Evolutionary conservation across 2,329 filamentous ascomycete genomes (phyloP).

Genomic region (Neobulgaria alba): DNA sequence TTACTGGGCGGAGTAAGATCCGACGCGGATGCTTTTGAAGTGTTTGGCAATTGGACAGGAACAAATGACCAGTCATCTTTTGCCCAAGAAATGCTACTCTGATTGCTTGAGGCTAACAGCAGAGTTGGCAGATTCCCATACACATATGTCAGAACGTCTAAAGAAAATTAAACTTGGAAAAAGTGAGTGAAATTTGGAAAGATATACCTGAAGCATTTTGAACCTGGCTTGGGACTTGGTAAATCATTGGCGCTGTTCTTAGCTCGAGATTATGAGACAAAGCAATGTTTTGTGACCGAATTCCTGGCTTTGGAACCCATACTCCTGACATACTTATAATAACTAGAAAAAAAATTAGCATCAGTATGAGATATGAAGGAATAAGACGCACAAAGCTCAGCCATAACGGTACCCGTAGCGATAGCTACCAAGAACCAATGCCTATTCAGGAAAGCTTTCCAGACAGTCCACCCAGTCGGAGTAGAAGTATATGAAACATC

Average conservation of each 20-base stretch:
- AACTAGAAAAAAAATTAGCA: constrained; percentile 3
- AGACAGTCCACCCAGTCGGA: constrained; percentile 7
- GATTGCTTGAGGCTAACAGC: constrained; percentile 10
- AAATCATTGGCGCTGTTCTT: constrained; percentile 9
- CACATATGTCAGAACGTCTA: constrained; percentile 6
- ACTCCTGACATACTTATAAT: constrained; percentile 15
- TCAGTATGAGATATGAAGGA: neutral
- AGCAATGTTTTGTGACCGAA: neutral
- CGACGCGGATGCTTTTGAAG: neutral
- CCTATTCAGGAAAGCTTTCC: constrained; percentile 6
- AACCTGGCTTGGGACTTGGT: constrained; percentile 4
- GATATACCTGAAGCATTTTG: constrained; percentile 7
- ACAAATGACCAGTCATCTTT: constrained; percentile 11
- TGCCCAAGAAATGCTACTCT: constrained; percentile 8
- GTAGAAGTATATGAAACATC: constrained; percentile 7
- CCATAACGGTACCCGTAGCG: constrained; percentile 5
- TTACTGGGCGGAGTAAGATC: constrained; percentile 1
- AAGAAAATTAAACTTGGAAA: neutral
- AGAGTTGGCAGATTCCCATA: constrained; percentile 7
- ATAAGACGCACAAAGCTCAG: constrained; percentile 5
- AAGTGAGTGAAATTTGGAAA: no score
- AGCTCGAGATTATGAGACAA: constrained; percentile 6
- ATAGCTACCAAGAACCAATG: constrained; percentile 11
- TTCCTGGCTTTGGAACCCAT: constrained; percentile 7
- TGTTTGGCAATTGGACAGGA: constrained; percentile 2